Percentiles rank a stretch among this genome's conserved stretches.
Conservation (phyloP, 2,329 filamentous ascomycete species). For the Rutstroemia sp. region DNA sequence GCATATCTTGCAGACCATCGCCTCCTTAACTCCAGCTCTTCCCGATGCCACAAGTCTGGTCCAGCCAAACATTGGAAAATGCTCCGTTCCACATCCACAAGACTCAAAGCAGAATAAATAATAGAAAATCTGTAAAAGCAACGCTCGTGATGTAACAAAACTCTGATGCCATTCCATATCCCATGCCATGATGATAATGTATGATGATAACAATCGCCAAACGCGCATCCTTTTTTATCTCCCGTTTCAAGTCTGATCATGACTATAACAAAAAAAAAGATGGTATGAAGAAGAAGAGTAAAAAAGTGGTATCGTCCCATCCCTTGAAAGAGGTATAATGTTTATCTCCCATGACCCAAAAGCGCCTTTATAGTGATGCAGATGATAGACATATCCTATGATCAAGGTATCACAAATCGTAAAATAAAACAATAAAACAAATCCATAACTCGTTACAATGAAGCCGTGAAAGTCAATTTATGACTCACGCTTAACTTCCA, state of each 20-base stretch:
- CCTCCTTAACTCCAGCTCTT: neutral
- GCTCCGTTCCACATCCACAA: neutral
- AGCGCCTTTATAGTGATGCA: slow-evolving; percentile 8
- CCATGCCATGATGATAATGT: neutral
- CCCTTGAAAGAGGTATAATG: slow-evolving; percentile 1
- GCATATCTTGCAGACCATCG: neutral
- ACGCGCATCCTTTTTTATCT: neutral
- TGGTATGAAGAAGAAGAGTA: neutral
- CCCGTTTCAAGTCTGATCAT: no score
- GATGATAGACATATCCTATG: neutral
- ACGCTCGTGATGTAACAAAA: neutral
- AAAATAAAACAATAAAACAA: slow-evolving; percentile 1
- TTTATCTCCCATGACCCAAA: slow-evolving; percentile 10
- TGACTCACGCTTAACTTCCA: slow-evolving; percentile 34
- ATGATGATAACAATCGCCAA: neutral
- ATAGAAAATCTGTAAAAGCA: neutral
- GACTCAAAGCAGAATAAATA: neutral
- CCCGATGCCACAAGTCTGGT: neutral
- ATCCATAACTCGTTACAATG: slow-evolving; percentile 1
- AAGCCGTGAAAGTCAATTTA: neutral
- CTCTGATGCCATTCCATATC: neutral
- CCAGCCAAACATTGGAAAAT: neutral
- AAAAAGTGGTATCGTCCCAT: slow-evolving; percentile 9
- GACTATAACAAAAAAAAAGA: no score
- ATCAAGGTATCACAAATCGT: neutral